Evolutionary conservation across 257 asterid species (phyloP).

Genomic region (Asclepias syriaca): DNA sequence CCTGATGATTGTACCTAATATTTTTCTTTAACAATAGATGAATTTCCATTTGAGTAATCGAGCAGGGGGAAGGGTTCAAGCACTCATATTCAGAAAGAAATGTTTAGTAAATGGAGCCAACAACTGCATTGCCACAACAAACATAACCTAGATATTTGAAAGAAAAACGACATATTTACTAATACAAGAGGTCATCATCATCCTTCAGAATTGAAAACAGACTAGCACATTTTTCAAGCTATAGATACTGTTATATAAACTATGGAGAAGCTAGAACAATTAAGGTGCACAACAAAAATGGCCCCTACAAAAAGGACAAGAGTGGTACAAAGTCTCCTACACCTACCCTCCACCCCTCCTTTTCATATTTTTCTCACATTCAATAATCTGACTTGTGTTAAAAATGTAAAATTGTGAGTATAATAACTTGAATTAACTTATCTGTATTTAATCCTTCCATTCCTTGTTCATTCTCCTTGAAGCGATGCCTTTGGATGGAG

Average conservation of each 20-base stretch:
- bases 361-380: background rate
- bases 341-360: background rate
- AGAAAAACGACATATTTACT: too few relatives aligned
- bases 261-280: background rate
- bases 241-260: background rate
- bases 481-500: constrained; percentile 47
- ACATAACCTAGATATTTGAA: background rate
- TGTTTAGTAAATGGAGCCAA: background rate
- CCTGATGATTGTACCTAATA: background rate
- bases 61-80: background rate
- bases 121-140: background rate
- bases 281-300: background rate
- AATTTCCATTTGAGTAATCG: background rate
- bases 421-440: background rate
- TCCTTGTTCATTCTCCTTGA: constrained; percentile 56
- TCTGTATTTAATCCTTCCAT: constrained; percentile 58
- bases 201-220: background rate
- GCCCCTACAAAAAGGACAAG: background rate
- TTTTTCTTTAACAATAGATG: background rate
- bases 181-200: background rate
- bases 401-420: background rate
- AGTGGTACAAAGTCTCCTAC: background rate
- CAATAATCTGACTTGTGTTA: background rate
- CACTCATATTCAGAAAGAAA: too few relatives aligned
- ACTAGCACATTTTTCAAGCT: background rate